Conservation (phyloP, 2,329 filamentous ascomycete genomes). For the Alternaria consortialis region DNA sequence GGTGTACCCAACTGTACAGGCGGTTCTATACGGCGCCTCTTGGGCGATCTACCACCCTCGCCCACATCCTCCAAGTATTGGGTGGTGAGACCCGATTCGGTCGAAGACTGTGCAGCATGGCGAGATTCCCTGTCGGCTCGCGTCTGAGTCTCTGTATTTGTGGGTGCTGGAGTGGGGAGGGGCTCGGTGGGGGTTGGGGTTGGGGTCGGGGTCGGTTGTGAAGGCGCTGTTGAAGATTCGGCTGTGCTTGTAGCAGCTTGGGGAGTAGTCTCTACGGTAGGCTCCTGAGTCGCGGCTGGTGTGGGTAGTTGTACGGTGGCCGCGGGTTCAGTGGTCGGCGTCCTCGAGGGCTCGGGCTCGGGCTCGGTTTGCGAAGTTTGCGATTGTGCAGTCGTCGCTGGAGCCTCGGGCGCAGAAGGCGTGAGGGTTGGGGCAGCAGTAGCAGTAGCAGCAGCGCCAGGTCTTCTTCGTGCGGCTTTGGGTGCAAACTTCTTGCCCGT, state of each 20-base stretch:
- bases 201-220: neutral
- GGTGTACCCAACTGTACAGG: slow-evolving; percentile 1
- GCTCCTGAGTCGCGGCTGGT: slow-evolving; percentile 36
- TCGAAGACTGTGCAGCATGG: neutral
- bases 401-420: slow-evolving; percentile 16
- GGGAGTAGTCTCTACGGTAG: slow-evolving; percentile 10
- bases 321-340: slow-evolving; percentile 21
- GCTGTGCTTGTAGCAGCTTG: slow-evolving; percentile 8
- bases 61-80: slow-evolving; percentile 19
- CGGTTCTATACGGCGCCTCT: slow-evolving; percentile 31
- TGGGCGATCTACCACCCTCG: slow-evolving; percentile 27
- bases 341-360: slow-evolving; percentile 12
- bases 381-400: slow-evolving; percentile 24
- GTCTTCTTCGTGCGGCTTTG: slow-evolving; percentile 56
- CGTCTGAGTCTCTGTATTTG: neutral
- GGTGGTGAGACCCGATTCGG: slow-evolving; percentile 2
- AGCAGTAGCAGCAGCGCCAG: slow-evolving; percentile 44
- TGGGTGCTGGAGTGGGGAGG: slow-evolving; percentile 4
- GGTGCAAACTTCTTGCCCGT: slow-evolving; percentile 60
- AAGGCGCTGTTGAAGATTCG: neutral
- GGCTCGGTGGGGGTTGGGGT: neutral
- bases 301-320: slow-evolving; percentile 33
- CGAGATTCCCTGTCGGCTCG: neutral
- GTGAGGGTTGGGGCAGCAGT: neutral
- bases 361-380: slow-evolving; percentile 17